Evolutionary conservation across 2,329 filamentous ascomycete species (phyloP), one percentile per base, ranked within the genome.

Genomic region (Phaeosphaeria sp.): DNA sequence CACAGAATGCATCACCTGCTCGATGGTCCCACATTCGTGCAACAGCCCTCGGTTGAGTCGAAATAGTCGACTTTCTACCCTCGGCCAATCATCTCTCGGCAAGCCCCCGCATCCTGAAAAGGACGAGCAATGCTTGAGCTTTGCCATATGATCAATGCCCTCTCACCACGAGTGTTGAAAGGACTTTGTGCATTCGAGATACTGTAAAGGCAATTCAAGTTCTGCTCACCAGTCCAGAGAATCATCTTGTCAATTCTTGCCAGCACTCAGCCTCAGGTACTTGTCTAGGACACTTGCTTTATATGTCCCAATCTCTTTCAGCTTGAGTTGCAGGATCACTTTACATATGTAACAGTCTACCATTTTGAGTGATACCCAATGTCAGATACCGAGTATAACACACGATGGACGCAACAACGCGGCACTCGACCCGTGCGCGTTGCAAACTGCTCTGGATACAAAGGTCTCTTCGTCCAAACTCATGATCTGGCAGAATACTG

Each of bases 381-480:
- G 66, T n/a, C 30, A 33, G 51, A 56, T 11, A 21, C 51, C 27
- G 33, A 67, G 21, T 72, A 70, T 49, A 57, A 21, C 41, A 65
- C 61, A 7, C 63, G 70, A 64, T 73, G 71, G 71, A 69, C 65
- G 1, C 55, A 64, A 20, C 67, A 74, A 46, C 65, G 67, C 22
- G 71, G 69, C 6, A 66, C 43, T 17, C 56, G 77, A 7, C 68
- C 75, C 1, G 77, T 78, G 10, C 64, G 74, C 7, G 73, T 79
- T 33, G 77, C 75, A 7, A 79, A 79, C 52, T 73, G 72, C 61
- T 78, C 77, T 1, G 77, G 76, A 11, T 74, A 72, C 50, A 73
- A 71, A 67, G 66, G 72, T 69, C n/a, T 20, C 18, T 10, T 21
- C n/a, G 17, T 18, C 17, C 17, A 15, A 47, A 11, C 21, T 13